Conservation (phyloP, 805 yeast genomes). For the Kluyveromyces lactis region DNA sequence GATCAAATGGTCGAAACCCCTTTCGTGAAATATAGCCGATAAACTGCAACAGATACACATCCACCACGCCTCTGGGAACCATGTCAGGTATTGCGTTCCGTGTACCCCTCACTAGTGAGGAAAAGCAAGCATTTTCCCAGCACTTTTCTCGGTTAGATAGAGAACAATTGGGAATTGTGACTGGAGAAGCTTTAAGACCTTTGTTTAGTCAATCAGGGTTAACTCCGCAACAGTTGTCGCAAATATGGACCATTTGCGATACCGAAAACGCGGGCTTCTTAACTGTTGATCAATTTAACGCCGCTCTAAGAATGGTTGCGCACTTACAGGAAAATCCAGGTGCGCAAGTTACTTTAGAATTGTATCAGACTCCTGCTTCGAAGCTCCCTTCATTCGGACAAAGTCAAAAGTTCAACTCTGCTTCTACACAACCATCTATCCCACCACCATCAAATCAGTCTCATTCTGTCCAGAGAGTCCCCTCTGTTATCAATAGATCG, state of each 20-base stretch:
- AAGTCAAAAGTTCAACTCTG: constrained; percentile 35
- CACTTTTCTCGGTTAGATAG: constrained; percentile 75
- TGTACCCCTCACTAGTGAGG: constrained; percentile 55
- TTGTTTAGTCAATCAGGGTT: constrained; percentile 81
- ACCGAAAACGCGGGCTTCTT: constrained; percentile 78
- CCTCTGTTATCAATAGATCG: constrained; percentile 8
- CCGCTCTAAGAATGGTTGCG: constrained; percentile 84
- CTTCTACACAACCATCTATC: constrained; percentile 34
- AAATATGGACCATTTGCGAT: constrained; percentile 94
- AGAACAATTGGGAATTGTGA: constrained; percentile 68
- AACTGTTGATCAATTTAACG: constrained; percentile 69
- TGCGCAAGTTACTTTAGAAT: constrained; percentile 40
- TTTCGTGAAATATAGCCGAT: too few species aligned
- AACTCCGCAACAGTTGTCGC: constrained; percentile 70
- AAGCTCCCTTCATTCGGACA: constrained; percentile 38
- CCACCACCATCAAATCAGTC: constrained; percentile 10
- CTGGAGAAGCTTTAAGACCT: constrained; percentile 80
- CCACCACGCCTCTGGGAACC: neutral
- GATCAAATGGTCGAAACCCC: too few species aligned
- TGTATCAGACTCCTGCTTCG: constrained; percentile 22
- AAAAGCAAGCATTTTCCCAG: constrained; percentile 62
- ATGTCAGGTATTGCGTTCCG: constrained; percentile 24
- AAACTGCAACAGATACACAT: too few species aligned
- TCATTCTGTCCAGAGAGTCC: constrained; percentile 2
- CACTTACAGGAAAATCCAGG: constrained; percentile 62